These are phyloP conservation scores for Avena eriantha DNA, from an alignment of 176 grass and related monocot species.

Conservation along the genomic window DNA sequence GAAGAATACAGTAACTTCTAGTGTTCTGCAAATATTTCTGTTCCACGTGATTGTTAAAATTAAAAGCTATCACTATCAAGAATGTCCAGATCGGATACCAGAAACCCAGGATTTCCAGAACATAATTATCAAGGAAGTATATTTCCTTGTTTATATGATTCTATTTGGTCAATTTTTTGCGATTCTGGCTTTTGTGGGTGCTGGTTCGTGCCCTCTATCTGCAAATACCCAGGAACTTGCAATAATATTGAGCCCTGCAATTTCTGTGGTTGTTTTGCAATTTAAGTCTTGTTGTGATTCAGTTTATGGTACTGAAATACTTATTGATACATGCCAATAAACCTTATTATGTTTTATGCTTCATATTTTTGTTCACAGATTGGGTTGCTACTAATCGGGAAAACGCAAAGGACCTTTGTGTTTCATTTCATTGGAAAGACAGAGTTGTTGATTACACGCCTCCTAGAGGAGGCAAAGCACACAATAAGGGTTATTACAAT, in stretches of 20 bases:
- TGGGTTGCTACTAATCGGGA: too few species aligned
- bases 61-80: background rate
- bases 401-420: too few species aligned
- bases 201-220: background rate
- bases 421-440: too few species aligned
- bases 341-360: constrained; percentile 23
- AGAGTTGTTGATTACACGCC: too few species aligned
- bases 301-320: background rate
- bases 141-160: background rate
- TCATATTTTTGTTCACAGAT: constrained; percentile 59
- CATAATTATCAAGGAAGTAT: constrained; percentile 20
- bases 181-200: background rate
- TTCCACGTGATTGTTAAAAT: constrained; percentile 25
- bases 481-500: too few species aligned
- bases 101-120: background rate
- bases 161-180: background rate
- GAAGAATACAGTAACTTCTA: constrained; percentile 6
- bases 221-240: background rate
- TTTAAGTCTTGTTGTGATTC: background rate
- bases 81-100: background rate
- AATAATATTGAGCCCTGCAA: background rate
- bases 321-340: background rate
- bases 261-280: constrained; percentile 22
- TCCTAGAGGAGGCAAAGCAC: too few species aligned
- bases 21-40: constrained; percentile 14